phyloP scores from a whole-genome alignment of 371 early-diverging fungal species.

The Vairimorpha apis region DNA sequence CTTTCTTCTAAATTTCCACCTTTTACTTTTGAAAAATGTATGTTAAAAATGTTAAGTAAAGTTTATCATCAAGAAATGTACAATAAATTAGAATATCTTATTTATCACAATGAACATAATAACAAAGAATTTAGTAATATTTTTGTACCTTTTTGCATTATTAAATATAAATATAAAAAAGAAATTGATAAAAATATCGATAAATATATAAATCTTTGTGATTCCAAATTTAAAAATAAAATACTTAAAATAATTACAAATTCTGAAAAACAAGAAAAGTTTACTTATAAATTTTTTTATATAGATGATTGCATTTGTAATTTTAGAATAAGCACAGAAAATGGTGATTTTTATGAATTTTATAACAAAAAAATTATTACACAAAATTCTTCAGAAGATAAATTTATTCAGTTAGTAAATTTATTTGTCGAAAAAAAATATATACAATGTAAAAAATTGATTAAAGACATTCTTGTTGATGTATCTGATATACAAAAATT shows the following conservation, averaged over 20 bases:
- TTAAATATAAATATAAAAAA: conserved; percentile 7
- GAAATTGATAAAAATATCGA: background rate
- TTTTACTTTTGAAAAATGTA: conserved; percentile 5
- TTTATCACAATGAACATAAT: background rate
- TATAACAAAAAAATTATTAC: background rate
- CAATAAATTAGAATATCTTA: background rate
- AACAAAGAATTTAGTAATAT: background rate
- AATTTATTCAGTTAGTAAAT: background rate
- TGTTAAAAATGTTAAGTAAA: background rate
- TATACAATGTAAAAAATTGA: conserved; percentile 3
- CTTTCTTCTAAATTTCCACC: too few relatives aligned
- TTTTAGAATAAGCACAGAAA: too few relatives aligned
- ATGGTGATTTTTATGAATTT: background rate
- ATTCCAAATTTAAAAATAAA: background rate
- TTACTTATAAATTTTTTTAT: background rate
- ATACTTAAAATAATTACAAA: background rate
- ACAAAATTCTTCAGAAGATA: background rate
- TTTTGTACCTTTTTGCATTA: background rate
- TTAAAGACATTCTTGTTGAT: background rate
- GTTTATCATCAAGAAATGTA: background rate
- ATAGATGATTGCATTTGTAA: too few relatives aligned
- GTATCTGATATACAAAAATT: background rate
- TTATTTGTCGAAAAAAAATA: background rate
- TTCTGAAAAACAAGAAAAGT: background rate
- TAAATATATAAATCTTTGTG: background rate